These are phyloP conservation scores for Monascus ruber DNA, from an alignment of 2,329 filamentous ascomycete genomes.

Conservation along the genomic window DNA sequence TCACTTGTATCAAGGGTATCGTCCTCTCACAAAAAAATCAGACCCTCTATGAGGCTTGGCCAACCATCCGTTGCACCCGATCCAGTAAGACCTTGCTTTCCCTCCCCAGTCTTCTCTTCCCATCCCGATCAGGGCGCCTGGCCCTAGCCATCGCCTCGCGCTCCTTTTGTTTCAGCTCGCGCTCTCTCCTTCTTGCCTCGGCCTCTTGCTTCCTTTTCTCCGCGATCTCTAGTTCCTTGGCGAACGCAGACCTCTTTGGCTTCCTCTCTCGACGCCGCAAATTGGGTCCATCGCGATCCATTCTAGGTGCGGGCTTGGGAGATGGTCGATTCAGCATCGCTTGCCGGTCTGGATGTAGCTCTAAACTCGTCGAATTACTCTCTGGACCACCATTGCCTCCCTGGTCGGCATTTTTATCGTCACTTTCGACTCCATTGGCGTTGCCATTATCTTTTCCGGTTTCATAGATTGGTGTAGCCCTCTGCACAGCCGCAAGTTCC, in stretches of 20 bases:
- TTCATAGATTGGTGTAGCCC: slow-evolving; percentile 22
- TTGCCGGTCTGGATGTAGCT: slow-evolving; percentile 50
- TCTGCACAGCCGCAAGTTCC: slow-evolving; percentile 30
- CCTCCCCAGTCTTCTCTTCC: slow-evolving; percentile 67
- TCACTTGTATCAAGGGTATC: background rate
- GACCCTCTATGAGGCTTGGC: slow-evolving; percentile 12
- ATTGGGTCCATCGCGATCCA: slow-evolving; percentile 10
- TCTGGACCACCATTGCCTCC: slow-evolving; percentile 1
- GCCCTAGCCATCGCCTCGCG: slow-evolving; percentile 53
- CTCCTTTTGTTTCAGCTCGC: slow-evolving; percentile 62
- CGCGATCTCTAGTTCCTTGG: slow-evolving; percentile 58
- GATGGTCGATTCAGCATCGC: slow-evolving; percentile 44
- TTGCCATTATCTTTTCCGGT: slow-evolving; percentile 13
- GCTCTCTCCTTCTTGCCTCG: slow-evolving; percentile 54
- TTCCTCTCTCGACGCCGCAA: slow-evolving; percentile 20
- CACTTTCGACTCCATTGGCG: slow-evolving; percentile 4
- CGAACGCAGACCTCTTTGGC: slow-evolving; percentile 42
- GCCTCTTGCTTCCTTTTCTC: slow-evolving; percentile 47
- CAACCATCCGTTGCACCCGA: slow-evolving; percentile 63
- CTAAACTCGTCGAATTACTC: slow-evolving; percentile 29
- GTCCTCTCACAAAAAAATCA: background rate
- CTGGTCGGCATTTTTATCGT: slow-evolving; percentile 9
- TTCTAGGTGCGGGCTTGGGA: slow-evolving; percentile 9
- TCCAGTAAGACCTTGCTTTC: slow-evolving; percentile 70
- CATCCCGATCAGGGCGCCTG: slow-evolving; percentile 50